phyloP scores from a whole-genome alignment of 148 eudicot species.

The Selenicereus undatus region DNA sequence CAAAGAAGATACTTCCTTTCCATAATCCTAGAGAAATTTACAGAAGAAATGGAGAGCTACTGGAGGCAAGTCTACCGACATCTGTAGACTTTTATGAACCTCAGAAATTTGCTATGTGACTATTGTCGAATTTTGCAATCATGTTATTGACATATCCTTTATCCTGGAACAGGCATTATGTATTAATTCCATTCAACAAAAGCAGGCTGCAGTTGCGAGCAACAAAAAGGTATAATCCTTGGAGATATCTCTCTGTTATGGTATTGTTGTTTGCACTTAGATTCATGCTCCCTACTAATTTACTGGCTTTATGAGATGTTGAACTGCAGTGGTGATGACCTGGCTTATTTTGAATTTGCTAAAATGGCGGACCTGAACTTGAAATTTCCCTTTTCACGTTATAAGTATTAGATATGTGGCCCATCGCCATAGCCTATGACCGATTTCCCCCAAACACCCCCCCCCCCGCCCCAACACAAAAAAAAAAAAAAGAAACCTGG shows the following conservation, averaged over 20 bases:
- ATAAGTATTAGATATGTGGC: neutral
- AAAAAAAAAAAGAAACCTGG: neutral
- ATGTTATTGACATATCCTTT: neutral
- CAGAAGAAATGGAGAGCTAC: slow-evolving; percentile 76
- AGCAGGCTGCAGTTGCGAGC: slow-evolving; percentile 78
- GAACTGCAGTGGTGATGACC: neutral
- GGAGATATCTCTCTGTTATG: neutral
- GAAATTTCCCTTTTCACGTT: neutral
- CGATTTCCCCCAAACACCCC: neutral
- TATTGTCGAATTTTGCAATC: neutral
- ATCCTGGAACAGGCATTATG: slow-evolving; percentile 76
- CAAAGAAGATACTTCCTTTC: slow-evolving; percentile 43
- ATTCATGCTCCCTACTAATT: neutral
- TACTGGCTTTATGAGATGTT: neutral
- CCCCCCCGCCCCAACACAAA: too few relatives aligned
- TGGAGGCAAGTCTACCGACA: slow-evolving; percentile 55
- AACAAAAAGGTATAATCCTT: slow-evolving; percentile 66
- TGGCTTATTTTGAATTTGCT: neutral
- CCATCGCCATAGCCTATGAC: neutral
- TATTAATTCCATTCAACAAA: slow-evolving; percentile 66
- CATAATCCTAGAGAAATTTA: slow-evolving; percentile 68
- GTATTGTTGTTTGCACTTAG: neutral
- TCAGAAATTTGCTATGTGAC: slow-evolving; percentile 11
- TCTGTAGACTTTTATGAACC: slow-evolving; percentile 1
- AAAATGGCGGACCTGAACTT: slow-evolving; percentile 5